phyloP scores from a whole-genome alignment of 2,329 filamentous ascomycete species.

The Magnaporthales sp. region DNA sequence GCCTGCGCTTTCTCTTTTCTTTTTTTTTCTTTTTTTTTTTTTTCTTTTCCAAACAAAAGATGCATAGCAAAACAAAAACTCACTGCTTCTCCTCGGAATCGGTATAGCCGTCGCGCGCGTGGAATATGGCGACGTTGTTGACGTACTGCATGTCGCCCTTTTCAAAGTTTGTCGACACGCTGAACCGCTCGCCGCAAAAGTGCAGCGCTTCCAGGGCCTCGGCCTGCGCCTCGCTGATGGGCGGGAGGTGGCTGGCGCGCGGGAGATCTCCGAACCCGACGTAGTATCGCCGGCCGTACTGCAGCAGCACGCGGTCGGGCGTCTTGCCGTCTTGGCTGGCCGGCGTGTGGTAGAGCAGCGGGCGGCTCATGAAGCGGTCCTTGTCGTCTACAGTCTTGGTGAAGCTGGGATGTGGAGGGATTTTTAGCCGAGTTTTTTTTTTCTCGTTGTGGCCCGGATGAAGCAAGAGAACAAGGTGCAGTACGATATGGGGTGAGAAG shows the following conservation, averaged over 20 bases:
- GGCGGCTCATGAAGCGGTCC: too few species aligned
- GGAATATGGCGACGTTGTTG: conserved; percentile 46
- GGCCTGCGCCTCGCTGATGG: conserved; percentile 43
- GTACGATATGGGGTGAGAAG: too few species aligned
- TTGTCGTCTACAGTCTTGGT: too few species aligned
- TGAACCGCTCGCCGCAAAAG: conserved; percentile 36
- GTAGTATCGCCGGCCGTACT: conserved; percentile 51
- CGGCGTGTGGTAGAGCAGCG: conserved; percentile 48
- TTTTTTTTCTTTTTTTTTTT: too few species aligned
- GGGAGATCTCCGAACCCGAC: conserved; percentile 48
- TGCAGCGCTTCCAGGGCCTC: conserved; percentile 44
- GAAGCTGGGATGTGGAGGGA: too few species aligned
- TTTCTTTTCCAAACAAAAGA: too few species aligned
- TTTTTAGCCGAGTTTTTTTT: too few species aligned
- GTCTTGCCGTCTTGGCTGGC: conserved; percentile 25
- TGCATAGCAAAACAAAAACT: conserved; percentile 16
- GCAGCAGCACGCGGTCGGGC: conserved; percentile 47
- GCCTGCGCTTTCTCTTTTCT: too few species aligned
- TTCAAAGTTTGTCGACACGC: conserved; percentile 34
- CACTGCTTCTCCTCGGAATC: conserved; percentile 34
- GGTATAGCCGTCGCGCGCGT: conserved; percentile 40
- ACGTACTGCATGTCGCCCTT: conserved; percentile 45
- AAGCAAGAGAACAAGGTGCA: too few species aligned
- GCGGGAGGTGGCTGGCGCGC: conserved; percentile 43
- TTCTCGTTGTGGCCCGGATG: too few species aligned